Evolutionary conservation across 208 protist genomes (phyloP), one percentile per base, ranked within the genome.

Genomic region (Trypanosoma scelopori): DNA sequence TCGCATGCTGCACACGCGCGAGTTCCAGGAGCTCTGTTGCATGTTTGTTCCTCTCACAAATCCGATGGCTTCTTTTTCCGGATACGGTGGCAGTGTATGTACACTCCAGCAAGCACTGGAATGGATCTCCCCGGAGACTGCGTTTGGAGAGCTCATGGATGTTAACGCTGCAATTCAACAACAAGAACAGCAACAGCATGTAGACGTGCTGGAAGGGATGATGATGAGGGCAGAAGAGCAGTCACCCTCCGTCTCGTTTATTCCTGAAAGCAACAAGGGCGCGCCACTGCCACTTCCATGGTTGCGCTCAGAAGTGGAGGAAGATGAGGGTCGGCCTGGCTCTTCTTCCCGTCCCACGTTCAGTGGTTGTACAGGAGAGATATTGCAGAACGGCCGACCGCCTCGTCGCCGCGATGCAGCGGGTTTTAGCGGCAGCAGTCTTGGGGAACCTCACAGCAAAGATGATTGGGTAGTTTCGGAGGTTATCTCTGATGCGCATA

Each of bases 21-120:
- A 83, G 41, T 88, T 92, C 27, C 89, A 92, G 70, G 83, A 79
- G 71, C 47, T 91, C 47, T 92, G 89, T 66, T 79, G 79, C 65
- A 86, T 78, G 78, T 88, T 92, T 56, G 73, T 81, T 11, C 75
- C 74, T 37, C 67, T 82, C 65, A 76, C 76, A 5, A 69, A 64
- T 43, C 71, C 80, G 22, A 25, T 70, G 11, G 18, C 37, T 13
- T 18, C 48, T n/a, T 41, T 63, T 23, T 23, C 66, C 46, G 58
- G 42, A 0, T 57, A 65, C 58, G 47, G 62, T 55, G 53, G 75
- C 55, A 65, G 74, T 46, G 65, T 59, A 28, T 87, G 82, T 69
- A 85, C 79, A 39, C 64, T 90, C 0, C 78, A 84, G 47, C 76
- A 84, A 64, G 69, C 83, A 20, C 56, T 85, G n/a, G 76, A 94